Percentiles rank a stretch among this genome's conserved stretches.
Evolutionary conservation across 2,329 filamentous ascomycete genomes (phyloP).

Genomic region (Diaporthe nobilis): DNA sequence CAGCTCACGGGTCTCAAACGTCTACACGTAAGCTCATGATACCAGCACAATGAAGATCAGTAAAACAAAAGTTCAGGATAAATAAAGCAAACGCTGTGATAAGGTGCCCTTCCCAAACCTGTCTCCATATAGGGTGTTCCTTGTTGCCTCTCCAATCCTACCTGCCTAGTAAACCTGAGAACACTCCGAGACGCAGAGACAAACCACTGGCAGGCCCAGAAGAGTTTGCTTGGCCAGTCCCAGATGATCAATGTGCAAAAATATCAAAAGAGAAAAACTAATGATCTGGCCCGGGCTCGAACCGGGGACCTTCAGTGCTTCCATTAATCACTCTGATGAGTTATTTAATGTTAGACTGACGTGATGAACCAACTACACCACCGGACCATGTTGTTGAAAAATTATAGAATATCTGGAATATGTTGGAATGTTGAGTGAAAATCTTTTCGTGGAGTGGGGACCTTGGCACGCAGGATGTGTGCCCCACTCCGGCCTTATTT

Average conservation of each 20-base stretch:
- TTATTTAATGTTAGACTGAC: slow-evolving; percentile 22
- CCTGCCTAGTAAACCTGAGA: not conserved
- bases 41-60: not conserved
- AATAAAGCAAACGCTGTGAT: not conserved
- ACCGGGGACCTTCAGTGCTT: slow-evolving; percentile 36
- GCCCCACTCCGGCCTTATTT: too few relatives aligned
- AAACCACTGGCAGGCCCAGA: not conserved
- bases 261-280: not conserved
- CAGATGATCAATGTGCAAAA: not conserved
- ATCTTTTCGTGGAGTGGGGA: too few relatives aligned
- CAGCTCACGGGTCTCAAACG: not conserved
- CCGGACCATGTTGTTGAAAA: not conserved
- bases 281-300: slow-evolving; percentile 36
- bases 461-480: too few relatives aligned
- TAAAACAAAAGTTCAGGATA: not conserved
- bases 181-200: not conserved
- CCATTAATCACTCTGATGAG: not conserved
- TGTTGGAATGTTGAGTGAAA: too few relatives aligned
- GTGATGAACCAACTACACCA: slow-evolving; percentile 39
- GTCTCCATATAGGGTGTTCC: not conserved
- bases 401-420: accelerated
- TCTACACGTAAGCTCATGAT: not conserved
- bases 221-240: not conserved
- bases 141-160: not conserved
- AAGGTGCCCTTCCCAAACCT: too few relatives aligned